Evolutionary conservation across 148 eudicot genomes (phyloP).

Genomic region (Limonium bicolor): DNA sequence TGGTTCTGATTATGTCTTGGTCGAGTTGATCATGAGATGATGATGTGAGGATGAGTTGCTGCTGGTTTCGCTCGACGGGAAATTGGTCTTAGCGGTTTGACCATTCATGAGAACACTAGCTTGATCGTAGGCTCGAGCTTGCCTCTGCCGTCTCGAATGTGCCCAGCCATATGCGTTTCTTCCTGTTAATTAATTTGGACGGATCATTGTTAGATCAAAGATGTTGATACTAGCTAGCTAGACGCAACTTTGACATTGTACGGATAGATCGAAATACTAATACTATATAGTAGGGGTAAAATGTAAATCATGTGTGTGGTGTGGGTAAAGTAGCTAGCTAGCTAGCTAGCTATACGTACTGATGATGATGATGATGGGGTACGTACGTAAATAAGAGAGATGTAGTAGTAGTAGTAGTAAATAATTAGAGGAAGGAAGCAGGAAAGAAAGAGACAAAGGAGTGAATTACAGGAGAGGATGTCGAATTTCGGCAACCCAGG

Average conservation of each 20-base stretch:
- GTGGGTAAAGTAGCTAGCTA: not conserved
- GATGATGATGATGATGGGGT: not conserved
- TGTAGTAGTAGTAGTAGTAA: not conserved
- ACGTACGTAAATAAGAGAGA: not conserved
- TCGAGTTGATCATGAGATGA: no score
- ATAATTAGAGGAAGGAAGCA: not conserved
- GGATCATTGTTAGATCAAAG: not conserved
- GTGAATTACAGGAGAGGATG: slow-evolving; percentile 40
- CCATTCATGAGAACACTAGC: slow-evolving; percentile 85
- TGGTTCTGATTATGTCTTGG: not conserved
- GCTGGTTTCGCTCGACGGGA: slow-evolving; percentile 21
- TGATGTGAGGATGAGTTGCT: not conserved
- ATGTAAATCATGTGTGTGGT: not conserved
- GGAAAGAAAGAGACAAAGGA: not conserved
- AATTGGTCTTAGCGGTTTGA: slow-evolving; percentile 74
- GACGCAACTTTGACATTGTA: no score
- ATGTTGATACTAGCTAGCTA: not conserved
- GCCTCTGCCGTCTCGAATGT: slow-evolving; percentile 92
- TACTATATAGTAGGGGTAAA: no score
- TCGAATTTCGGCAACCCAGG: slow-evolving; percentile 74
- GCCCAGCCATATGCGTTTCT: slow-evolving; percentile 86
- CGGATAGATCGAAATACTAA: no score
- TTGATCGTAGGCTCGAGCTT: slow-evolving; percentile 75
- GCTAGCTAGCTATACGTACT: not conserved
- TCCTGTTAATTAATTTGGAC: slow-evolving; percentile 14